These are phyloP conservation scores for Phoma sp. DNA, from an alignment of 2,329 filamentous ascomycete species.

Conservation along the genomic window DNA sequence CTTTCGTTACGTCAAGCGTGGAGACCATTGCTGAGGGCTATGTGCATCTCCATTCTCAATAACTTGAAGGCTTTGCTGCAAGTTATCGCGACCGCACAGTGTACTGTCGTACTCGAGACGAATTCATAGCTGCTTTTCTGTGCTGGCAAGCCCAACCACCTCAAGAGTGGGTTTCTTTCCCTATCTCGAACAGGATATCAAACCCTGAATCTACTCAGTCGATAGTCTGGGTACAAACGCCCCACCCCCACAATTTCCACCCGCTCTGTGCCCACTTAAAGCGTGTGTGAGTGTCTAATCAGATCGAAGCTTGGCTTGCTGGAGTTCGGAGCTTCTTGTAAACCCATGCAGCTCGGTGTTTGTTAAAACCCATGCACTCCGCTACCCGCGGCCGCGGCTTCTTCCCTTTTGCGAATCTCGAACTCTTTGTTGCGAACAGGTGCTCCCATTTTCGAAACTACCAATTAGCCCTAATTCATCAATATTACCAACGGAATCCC, in stretches of 20 bases:
- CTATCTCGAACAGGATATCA: background rate
- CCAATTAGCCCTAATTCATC: background rate
- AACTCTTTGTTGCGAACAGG: background rate
- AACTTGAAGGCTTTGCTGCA: background rate
- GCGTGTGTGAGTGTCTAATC: conserved; percentile 6
- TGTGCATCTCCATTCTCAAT: background rate
- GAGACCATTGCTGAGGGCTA: background rate
- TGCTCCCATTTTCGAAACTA: background rate
- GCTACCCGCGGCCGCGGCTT: background rate
- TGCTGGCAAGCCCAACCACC: background rate
- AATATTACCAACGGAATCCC: background rate
- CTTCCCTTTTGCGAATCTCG: background rate
- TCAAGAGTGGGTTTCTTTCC: background rate
- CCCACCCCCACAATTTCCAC: conserved; percentile 16
- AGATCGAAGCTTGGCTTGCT: conserved; percentile 11
- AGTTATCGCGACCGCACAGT: too few species aligned
- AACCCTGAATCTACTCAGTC: conserved; percentile 8
- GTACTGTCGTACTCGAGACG: background rate
- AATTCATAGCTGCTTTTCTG: background rate
- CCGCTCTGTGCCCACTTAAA: conserved; percentile 11
- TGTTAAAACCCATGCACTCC: background rate
- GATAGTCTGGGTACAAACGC: background rate
- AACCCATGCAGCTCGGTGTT: background rate
- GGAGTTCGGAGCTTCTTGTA: conserved; percentile 11
- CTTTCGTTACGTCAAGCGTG: conserved; percentile 8